Evolutionary conservation across 2,329 filamentous ascomycete genomes (phyloP).

Genomic region (Aspergillus sojae): DNA sequence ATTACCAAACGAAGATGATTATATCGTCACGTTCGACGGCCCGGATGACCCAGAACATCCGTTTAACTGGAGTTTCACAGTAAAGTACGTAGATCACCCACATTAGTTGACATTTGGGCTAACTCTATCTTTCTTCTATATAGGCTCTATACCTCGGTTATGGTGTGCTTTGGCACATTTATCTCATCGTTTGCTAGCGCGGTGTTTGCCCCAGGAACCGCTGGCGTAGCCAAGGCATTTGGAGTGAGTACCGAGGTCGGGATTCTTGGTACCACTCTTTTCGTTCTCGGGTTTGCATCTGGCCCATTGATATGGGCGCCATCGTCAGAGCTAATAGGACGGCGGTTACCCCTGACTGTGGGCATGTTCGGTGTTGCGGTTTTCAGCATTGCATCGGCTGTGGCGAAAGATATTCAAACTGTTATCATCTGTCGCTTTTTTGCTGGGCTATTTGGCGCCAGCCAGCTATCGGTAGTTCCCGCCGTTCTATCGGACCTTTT

Average conservation of each 20-base stretch:
- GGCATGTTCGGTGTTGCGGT: constrained; percentile 44
- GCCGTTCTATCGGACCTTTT: constrained; percentile 53
- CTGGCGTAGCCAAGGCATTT: constrained; percentile 54
- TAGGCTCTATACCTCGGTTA: constrained; percentile 25
- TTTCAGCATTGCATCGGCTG: constrained; percentile 50
- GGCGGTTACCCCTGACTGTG: constrained; percentile 54
- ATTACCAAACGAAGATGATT: constrained; percentile 51
- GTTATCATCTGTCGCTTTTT: constrained; percentile 50
- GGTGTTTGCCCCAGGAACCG: constrained; percentile 69
- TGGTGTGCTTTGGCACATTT: constrained; percentile 50
- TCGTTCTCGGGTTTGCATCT: constrained; percentile 56
- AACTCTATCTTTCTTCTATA: not conserved
- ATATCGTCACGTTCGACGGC: constrained; percentile 57
- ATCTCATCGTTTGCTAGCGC: constrained; percentile 55
- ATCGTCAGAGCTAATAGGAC: constrained; percentile 60
- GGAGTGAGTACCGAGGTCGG: constrained; percentile 45
- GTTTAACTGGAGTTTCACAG: constrained; percentile 53
- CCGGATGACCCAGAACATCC: constrained; percentile 53
- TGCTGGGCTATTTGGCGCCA: constrained; percentile 47
- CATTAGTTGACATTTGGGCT: not conserved
- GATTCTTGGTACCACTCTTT: constrained; percentile 49
- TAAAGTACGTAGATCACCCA: constrained; percentile 40
- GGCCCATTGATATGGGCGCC: constrained; percentile 67
- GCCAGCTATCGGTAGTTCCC: constrained; percentile 47
- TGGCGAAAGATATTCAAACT: constrained; percentile 41